Conservation (phyloP, 768 basidiomycete species). For the Auriscalpium microsporum region DNA sequence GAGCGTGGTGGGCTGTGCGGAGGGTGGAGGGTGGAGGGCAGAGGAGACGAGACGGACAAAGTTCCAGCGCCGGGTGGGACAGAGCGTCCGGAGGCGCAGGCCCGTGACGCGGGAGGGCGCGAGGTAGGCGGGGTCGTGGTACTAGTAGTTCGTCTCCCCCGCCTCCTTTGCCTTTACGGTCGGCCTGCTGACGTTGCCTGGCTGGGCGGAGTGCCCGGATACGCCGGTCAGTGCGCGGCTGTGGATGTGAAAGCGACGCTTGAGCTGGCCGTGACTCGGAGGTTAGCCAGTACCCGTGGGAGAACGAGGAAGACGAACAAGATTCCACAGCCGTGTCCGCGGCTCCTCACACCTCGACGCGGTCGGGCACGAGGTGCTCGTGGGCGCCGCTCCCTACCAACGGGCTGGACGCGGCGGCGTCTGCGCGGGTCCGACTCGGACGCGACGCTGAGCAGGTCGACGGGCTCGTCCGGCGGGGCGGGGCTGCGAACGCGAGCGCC, state of each 20-base stretch:
- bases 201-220: too few species aligned
- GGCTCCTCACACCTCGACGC: too few species aligned
- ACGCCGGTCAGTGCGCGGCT: too few species aligned
- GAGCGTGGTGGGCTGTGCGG: constrained; percentile 3
- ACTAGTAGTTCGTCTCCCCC: background rate
- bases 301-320: too few species aligned
- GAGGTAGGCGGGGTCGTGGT: constrained; percentile 41
- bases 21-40: too few species aligned
- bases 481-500: too few species aligned
- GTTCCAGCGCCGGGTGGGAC: constrained; percentile 80
- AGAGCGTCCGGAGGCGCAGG: constrained; percentile 53
- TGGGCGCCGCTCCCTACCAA: too few species aligned
- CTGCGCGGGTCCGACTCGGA: constrained; percentile 93
- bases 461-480: constrained; percentile 66
- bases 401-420: constrained; percentile 35
- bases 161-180: constrained; percentile 32
- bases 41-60: constrained; percentile 55
- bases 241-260: too few species aligned
- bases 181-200: constrained; percentile 34
- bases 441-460: constrained; percentile 88
- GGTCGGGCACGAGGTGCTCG: too few species aligned
- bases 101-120: constrained; percentile 90
- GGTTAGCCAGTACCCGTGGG: too few species aligned
- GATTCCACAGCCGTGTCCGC: too few species aligned
- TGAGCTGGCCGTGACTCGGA: too few species aligned